Conservation (phyloP, 2,329 filamentous ascomycete species). For the Pseudogymnoascus sp. region DNA sequence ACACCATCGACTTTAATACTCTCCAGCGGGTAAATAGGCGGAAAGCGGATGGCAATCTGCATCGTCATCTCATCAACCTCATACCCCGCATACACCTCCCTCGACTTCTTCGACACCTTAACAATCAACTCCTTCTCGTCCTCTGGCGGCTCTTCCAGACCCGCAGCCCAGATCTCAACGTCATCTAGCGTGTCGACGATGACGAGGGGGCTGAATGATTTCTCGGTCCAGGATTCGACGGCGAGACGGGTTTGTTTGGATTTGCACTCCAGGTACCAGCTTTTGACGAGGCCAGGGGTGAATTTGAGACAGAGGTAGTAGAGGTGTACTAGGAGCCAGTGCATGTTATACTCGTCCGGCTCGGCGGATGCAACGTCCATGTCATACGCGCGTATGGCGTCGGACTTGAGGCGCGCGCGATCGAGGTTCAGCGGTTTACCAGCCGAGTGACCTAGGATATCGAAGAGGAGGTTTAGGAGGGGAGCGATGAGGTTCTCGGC, state of each 20-base stretch:
- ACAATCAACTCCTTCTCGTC: slow-evolving; percentile 56
- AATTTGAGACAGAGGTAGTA: slow-evolving; percentile 78
- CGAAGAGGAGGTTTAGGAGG: slow-evolving; percentile 73
- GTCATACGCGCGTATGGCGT: slow-evolving; percentile 52
- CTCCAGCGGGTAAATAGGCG: slow-evolving; percentile 75
- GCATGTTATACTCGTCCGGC: slow-evolving; percentile 63
- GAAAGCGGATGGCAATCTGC: slow-evolving; percentile 74
- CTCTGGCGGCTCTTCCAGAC: slow-evolving; percentile 42
- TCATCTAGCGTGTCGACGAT: slow-evolving; percentile 60
- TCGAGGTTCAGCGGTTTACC: slow-evolving; percentile 70
- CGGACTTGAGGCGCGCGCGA: slow-evolving; percentile 53
- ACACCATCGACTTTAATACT: slow-evolving; percentile 69
- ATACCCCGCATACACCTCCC: slow-evolving; percentile 78
- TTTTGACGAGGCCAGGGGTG: slow-evolving; percentile 69
- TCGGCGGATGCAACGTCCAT: slow-evolving; percentile 50
- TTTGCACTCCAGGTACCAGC: slow-evolving; percentile 77
- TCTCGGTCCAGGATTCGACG: slow-evolving; percentile 79
- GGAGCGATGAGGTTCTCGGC: slow-evolving; percentile 61
- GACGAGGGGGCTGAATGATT: slow-evolving; percentile 69
- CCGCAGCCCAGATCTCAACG: slow-evolving; percentile 60
- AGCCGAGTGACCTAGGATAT: slow-evolving; percentile 73
- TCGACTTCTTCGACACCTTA: slow-evolving; percentile 63
- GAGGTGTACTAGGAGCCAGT: slow-evolving; percentile 78
- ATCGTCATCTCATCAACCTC: slow-evolving; percentile 83
- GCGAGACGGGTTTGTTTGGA: slow-evolving; percentile 74